Conservation (phyloP, 805 yeast genomes). For the Schwanniomyces polymorphus region DNA sequence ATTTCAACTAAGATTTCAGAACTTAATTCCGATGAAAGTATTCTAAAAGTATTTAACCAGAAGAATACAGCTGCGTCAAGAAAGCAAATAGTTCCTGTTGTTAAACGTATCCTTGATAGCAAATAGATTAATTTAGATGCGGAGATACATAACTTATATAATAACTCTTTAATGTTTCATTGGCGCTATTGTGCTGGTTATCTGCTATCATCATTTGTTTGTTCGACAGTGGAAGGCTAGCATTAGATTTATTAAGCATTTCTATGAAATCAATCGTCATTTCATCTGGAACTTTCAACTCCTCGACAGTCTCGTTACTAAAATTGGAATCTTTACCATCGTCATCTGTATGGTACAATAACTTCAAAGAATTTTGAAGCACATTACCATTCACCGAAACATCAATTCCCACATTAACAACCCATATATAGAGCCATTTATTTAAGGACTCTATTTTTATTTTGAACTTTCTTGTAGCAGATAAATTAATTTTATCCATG, state of each 20-base stretch:
- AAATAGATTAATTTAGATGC: neutral
- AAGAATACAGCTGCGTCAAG: conserved; percentile 64
- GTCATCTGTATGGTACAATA: conserved; percentile 19
- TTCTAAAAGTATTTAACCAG: conserved; percentile 42
- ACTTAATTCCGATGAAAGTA: neutral
- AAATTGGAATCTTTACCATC: conserved; percentile 7
- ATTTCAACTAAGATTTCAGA: conserved; percentile 11
- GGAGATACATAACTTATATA: conserved; percentile 23
- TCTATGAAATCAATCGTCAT: neutral
- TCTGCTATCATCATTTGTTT: conserved; percentile 12
- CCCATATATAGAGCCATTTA: conserved; percentile 27
- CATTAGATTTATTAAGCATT: conserved; percentile 10
- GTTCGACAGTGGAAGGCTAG: conserved; percentile 16
- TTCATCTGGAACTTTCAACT: conserved; percentile 2
- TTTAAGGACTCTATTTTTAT: conserved; percentile 8
- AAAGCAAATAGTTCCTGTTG: conserved; percentile 80
- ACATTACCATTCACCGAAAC: conserved; percentile 17
- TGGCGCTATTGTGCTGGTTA: neutral
- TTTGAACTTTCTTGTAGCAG: conserved; percentile 34
- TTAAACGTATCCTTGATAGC: conserved; percentile 31
- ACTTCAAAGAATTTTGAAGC: conserved; percentile 25
- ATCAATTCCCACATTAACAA: conserved; percentile 33
- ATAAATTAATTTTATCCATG: conserved; percentile 39
- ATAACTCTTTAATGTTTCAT: conserved; percentile 11
- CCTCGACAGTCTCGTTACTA: conserved; percentile 16